These are phyloP conservation scores for Marasmius sp. DNA, from an alignment of 1,284 basidiomycete genomes.

Conservation along the genomic window DNA sequence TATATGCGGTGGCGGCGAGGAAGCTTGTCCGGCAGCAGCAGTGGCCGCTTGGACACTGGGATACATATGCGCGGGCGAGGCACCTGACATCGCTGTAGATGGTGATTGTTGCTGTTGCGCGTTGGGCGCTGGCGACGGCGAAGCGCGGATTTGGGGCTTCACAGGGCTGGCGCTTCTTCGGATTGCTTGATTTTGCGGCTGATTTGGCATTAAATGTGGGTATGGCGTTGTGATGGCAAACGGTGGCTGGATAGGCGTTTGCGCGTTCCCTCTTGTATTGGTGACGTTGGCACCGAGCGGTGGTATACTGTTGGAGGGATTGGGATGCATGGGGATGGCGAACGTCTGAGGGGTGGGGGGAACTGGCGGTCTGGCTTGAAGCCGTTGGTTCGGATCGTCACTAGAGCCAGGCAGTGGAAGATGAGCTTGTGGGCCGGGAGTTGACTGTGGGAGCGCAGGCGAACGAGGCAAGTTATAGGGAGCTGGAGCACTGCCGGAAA, in stretches of 20 bases:
- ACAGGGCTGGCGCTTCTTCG: not conserved
- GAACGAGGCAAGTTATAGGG: slow-evolving; percentile 13
- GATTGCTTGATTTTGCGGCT: not conserved
- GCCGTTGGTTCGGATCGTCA: not conserved
- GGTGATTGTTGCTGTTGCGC: slow-evolving; percentile 24
- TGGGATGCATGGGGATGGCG: not conserved
- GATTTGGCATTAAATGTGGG: not conserved
- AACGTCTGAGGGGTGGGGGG: not conserved
- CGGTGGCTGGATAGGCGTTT: slow-evolving; percentile 4
- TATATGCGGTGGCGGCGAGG: not conserved
- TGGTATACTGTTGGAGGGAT: not conserved
- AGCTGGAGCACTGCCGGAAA: not conserved
- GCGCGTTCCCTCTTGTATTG: not conserved
- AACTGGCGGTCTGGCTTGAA: not conserved
- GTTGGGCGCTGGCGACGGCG: slow-evolving; percentile 5
- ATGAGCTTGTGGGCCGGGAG: slow-evolving; percentile 18
- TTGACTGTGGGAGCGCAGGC: slow-evolving; percentile 8
- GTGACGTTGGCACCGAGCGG: not conserved
- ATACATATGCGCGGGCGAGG: slow-evolving; percentile 32
- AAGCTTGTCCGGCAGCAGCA: slow-evolving; percentile 25
- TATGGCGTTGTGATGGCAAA: slow-evolving; percentile 17
- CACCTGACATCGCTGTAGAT: slow-evolving; percentile 18
- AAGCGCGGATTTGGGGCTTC: slow-evolving; percentile 4
- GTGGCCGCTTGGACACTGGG: slow-evolving; percentile 32
- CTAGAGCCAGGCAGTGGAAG: slow-evolving; percentile 15